Evolutionary conservation across 805 yeast genomes (phyloP).

Genomic region (Helenozyma baotianmanensis): DNA sequence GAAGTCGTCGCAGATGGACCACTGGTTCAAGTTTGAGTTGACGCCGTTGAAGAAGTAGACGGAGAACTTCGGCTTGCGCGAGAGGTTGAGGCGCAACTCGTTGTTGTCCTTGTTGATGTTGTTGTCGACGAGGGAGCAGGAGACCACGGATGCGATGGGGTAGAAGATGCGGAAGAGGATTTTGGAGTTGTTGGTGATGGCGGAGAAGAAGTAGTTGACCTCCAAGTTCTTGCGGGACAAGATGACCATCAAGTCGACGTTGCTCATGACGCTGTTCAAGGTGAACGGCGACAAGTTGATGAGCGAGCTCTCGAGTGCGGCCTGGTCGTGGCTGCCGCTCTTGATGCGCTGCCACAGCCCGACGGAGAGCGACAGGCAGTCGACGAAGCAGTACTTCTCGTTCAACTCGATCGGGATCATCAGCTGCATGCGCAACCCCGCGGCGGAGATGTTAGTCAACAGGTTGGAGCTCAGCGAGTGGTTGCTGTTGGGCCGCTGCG

Average conservation of each 20-base stretch:
- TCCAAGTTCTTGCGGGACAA: slow-evolving; percentile 67
- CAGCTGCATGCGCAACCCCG: slow-evolving; percentile 1
- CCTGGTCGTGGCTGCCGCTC: slow-evolving; percentile 50
- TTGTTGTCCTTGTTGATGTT: slow-evolving; percentile 34
- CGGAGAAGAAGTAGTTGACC: slow-evolving; percentile 73
- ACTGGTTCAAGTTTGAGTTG: slow-evolving; percentile 52
- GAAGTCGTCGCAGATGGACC: slow-evolving; percentile 82
- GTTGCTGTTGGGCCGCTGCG: slow-evolving; percentile 9
- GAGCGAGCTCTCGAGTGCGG: slow-evolving; percentile 41
- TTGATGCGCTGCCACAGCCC: slow-evolving; percentile 80
- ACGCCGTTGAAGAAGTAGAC: slow-evolving; percentile 63
- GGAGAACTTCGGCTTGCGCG: slow-evolving; percentile 71
- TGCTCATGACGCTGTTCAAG: slow-evolving; percentile 57
- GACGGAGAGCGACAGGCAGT: slow-evolving; percentile 63
- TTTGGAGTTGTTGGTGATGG: slow-evolving; percentile 61
- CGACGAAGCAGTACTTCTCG: slow-evolving; percentile 68
- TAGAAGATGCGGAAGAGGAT: slow-evolving; percentile 70
- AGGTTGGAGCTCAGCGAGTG: slow-evolving; percentile 22
- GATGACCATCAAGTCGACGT: slow-evolving; percentile 68
- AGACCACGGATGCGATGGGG: slow-evolving; percentile 56
- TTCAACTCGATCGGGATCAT: slow-evolving; percentile 50
- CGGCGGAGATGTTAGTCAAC: slow-evolving; percentile 9
- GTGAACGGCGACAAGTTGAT: slow-evolving; percentile 65
- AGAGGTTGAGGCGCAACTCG: slow-evolving; percentile 48
- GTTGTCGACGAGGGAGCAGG: slow-evolving; percentile 53